Evolutionary conservation across 495 filamentous ascomycete genomes (phyloP).

Genomic region (Xylaria venustula): DNA sequence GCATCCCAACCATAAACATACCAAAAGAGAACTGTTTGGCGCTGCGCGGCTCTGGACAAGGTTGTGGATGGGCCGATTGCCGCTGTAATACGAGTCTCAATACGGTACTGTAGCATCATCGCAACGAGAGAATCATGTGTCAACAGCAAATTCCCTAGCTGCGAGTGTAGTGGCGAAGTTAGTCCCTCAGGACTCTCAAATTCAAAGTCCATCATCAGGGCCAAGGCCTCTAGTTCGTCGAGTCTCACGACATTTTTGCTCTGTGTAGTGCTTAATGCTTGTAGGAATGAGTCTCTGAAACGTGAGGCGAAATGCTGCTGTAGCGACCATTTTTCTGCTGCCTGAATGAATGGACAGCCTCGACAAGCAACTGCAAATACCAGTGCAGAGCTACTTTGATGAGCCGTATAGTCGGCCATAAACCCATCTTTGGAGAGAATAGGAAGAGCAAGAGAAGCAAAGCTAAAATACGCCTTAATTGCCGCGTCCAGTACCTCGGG

Average conservation of each 20-base stretch:
- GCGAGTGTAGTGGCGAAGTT: not conserved
- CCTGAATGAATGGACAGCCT: not conserved
- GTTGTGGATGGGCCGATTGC: not conserved
- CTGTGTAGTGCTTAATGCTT: conserved; percentile 1
- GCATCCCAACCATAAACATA: conserved; percentile 4
- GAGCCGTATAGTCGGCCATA: conserved; percentile 1
- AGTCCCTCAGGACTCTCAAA: not conserved
- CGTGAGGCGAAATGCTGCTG: conserved; percentile 32
- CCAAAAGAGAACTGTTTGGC: conserved; percentile 1
- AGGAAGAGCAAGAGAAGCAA: conserved; percentile 24
- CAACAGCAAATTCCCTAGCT: not conserved
- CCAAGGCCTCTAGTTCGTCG: not conserved
- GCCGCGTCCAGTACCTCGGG: not conserved
- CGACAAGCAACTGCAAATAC: conserved; percentile 5
- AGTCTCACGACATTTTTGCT: not conserved
- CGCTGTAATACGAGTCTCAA: not conserved
- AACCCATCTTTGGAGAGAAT: not conserved
- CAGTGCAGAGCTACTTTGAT: not conserved
- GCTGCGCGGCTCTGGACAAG: not conserved
- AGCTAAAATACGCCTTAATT: conserved; percentile 14
- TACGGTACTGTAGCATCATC: conserved; percentile 2
- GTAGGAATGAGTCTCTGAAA: conserved; percentile 37
- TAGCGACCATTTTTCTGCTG: conserved; percentile 10
- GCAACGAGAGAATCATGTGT: conserved; percentile 5
- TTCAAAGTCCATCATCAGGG: not conserved